A percentile compares a stretch with the other conserved stretches of the same genome.
Evolutionary conservation across 768 basidiomycete genomes (phyloP).

Genomic region (Suillus variegatus): DNA sequence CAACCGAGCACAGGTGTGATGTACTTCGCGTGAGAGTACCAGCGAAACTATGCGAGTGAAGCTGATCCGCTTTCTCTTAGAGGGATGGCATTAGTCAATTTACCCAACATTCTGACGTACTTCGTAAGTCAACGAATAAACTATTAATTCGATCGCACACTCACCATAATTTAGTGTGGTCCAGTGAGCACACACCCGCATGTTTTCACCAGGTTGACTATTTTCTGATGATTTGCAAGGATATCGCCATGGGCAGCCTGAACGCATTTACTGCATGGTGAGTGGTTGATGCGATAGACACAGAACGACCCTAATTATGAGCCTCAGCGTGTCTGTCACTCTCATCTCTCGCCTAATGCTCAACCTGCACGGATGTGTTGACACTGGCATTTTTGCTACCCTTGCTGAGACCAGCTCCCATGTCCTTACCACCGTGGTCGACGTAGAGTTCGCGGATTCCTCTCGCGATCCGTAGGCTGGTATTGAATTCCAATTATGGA

Average conservation of each 20-base stretch:
- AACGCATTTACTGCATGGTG: slow-evolving; percentile 53
- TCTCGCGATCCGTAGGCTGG: background rate
- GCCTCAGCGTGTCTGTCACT: slow-evolving; percentile 45
- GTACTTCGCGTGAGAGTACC: slow-evolving; percentile 51
- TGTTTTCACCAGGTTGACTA: background rate
- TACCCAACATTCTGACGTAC: slow-evolving; percentile 47
- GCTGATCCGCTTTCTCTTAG: slow-evolving; percentile 18
- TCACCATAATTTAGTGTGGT: background rate
- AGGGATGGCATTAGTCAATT: slow-evolving; percentile 54
- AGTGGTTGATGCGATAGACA: slow-evolving; percentile 9
- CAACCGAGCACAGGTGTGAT: slow-evolving; percentile 42
- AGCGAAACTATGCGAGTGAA: slow-evolving; percentile 17
- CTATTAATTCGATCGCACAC: background rate
- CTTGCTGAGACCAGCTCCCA: background rate
- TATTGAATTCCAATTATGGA: background rate
- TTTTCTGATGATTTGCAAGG: background rate
- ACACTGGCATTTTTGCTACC: slow-evolving; percentile 10
- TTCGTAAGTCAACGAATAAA: slow-evolving; percentile 27
- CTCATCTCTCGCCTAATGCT: slow-evolving; percentile 60
- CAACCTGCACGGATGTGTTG: slow-evolving; percentile 48
- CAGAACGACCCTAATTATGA: background rate
- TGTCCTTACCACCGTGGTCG: background rate
- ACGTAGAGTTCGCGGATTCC: background rate
- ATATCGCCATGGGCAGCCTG: slow-evolving; percentile 39
- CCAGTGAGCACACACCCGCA: background rate